phyloP scores from a whole-genome alignment of 345 rosid species.

The Eucalyptus albens region DNA sequence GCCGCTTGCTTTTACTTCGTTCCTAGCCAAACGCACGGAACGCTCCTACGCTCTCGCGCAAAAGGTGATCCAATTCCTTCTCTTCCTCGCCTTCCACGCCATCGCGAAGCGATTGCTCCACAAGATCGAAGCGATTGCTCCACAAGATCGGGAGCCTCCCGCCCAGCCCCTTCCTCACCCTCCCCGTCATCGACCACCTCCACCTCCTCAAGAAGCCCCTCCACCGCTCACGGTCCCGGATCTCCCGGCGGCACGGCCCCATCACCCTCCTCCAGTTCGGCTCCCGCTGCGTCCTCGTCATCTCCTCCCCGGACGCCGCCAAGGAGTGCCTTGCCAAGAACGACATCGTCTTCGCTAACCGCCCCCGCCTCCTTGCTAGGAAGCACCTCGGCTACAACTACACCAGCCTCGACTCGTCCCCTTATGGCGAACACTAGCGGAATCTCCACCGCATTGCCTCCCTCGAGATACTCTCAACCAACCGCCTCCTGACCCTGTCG shows the following conservation, averaged over 20 bases:
- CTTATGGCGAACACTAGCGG: slow-evolving; percentile 5
- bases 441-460: slow-evolving; percentile 6
- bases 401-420: slow-evolving; percentile 1
- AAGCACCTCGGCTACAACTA: slow-evolving; percentile 2
- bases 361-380: slow-evolving; percentile 2
- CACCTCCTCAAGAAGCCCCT: slow-evolving; percentile 12
- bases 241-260: slow-evolving; percentile 3
- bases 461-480: slow-evolving; percentile 3
- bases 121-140: not conserved
- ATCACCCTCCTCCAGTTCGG: slow-evolving; percentile 8
- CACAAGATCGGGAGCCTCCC: slow-evolving; percentile 10
- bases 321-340: slow-evolving; percentile 8
- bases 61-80: not conserved
- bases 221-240: not conserved
- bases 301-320: slow-evolving; percentile 6
- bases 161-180: slow-evolving; percentile 10
- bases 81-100: not conserved
- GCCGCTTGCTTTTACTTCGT: not conserved
- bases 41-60: not conserved
- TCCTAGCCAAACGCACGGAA: not conserved
- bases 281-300: not conserved
- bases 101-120: not conserved
- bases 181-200: slow-evolving; percentile 16
- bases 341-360: slow-evolving; percentile 14
- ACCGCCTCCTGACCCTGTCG: slow-evolving; percentile 1